Evolutionary conservation across 2,329 filamentous ascomycete genomes (phyloP).

Genomic region (Penicillium fuscoglaucum): DNA sequence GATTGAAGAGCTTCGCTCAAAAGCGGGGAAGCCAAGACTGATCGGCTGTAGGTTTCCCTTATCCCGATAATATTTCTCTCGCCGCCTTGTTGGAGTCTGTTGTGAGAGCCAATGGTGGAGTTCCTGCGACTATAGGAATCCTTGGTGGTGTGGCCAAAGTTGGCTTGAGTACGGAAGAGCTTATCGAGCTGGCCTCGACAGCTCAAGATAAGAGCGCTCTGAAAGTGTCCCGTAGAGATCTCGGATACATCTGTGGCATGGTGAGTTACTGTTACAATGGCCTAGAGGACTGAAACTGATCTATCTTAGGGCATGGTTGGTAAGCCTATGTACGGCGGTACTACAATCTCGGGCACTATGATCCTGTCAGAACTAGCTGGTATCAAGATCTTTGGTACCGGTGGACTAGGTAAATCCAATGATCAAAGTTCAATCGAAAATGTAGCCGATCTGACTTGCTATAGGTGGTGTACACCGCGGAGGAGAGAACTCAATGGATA

Average conservation of each 20-base stretch:
- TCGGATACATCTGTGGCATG: slow-evolving; percentile 77
- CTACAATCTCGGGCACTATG: slow-evolving; percentile 93
- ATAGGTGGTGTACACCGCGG: slow-evolving; percentile 83
- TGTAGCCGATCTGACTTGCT: slow-evolving; percentile 15
- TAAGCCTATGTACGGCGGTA: slow-evolving; percentile 76
- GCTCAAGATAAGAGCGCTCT: slow-evolving; percentile 67
- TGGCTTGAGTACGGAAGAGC: slow-evolving; percentile 70
- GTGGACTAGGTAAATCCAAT: slow-evolving; percentile 64
- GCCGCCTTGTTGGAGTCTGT: slow-evolving; percentile 78
- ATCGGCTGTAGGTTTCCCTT: slow-evolving; percentile 59
- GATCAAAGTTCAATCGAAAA: too few relatives aligned
- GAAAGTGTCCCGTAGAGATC: slow-evolving; percentile 85
- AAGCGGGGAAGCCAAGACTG: slow-evolving; percentile 9
- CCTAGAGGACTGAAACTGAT: slow-evolving; percentile 3
- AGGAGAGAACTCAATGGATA: slow-evolving; percentile 81
- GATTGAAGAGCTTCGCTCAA: not conserved
- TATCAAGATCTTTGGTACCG: slow-evolving; percentile 91
- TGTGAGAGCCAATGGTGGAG: slow-evolving; percentile 74
- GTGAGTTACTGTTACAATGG: slow-evolving; percentile 48
- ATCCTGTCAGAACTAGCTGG: slow-evolving; percentile 81
- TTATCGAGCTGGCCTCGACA: slow-evolving; percentile 66
- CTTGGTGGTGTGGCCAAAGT: slow-evolving; percentile 80
- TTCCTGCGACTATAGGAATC: slow-evolving; percentile 89
- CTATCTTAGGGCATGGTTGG: slow-evolving; percentile 60
- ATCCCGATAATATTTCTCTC: slow-evolving; percentile 71